Base-by-base conservation (phyloP, 192 early-diverging fungal species). In the Coemansia sp. region DNA sequence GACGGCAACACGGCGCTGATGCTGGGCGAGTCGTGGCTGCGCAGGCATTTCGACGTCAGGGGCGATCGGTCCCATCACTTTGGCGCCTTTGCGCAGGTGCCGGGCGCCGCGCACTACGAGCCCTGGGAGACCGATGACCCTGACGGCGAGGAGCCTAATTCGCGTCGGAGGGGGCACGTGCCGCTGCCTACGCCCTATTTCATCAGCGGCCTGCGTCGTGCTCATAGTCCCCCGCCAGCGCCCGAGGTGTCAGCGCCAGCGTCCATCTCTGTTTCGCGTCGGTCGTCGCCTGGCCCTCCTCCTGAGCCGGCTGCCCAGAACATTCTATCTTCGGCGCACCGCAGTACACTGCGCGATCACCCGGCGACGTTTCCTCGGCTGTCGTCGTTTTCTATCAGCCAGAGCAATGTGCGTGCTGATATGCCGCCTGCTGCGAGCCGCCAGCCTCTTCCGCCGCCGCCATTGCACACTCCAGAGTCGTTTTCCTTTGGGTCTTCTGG, bases 61-160 rank as follows among this genome's bases (percentile, higher is more conserved):
- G 82, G 82, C 64, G 82, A 84, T 57, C 67, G 82, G 33, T 84
- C 82, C 29, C 63, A 52, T 43, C 82, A 84, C 62, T 84, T 84
- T 69, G 82, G 82, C 52, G 33, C 41, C 22, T 84, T 84, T 51
- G 57, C 68, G 5, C 59, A 62, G 2, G 63, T 20, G 16, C 74
- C 76, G 61, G 71, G 72, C 3, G 13, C 44, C 0, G 80, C 74
- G 61, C 75, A 72, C 52, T 72, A 78, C 34, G 80, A 78, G 70
- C 73, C 80, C 54, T 78, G 80, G 80, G 80, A 83, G 67, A 63
- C 68, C 40, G 76, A 77, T 34, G 68, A 70, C 36, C 18, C 16
- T 18, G 80, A 82, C 61, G 59, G 60, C 22, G 79, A 72, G 5
- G 74, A 82, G 36, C 54, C 63, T 22, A 65, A 55, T 16, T 20